Percentiles rank a stretch among this genome's conserved stretches.
Evolutionary conservation across 495 filamentous ascomycete genomes (phyloP).

Genomic region (Amorphotheca resinae): DNA sequence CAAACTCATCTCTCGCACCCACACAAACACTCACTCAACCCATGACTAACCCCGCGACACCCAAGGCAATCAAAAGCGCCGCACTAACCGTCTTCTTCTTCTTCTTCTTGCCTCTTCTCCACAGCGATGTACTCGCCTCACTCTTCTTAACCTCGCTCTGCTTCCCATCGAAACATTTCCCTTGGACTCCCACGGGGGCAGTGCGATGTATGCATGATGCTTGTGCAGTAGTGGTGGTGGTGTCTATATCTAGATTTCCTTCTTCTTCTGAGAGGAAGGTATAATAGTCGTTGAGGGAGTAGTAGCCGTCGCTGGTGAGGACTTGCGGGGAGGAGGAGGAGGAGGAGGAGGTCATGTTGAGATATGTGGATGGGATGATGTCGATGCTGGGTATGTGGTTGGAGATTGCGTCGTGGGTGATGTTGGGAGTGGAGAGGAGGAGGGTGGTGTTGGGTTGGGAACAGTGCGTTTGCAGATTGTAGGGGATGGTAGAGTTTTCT

Average conservation of each 20-base stretch:
- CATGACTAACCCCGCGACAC: neutral
- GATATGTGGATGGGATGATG: neutral
- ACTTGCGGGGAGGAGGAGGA: neutral
- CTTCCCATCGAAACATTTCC: neutral
- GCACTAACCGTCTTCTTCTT: neutral
- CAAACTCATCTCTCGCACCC: too few species aligned
- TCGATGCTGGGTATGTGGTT: neutral
- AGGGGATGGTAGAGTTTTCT: neutral
- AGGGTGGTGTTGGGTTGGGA: neutral
- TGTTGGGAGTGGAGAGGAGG: neutral
- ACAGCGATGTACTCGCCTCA: neutral
- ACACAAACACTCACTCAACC: too few species aligned
- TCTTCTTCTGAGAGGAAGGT: neutral
- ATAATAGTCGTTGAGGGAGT: neutral
- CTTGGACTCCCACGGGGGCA: neutral
- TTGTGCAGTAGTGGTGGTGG: neutral
- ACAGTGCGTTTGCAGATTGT: neutral
- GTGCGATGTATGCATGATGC: neutral
- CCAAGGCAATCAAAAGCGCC: constrained; percentile 1
- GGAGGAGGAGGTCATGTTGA: neutral
- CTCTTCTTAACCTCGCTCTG: neutral
- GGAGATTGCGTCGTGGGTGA: neutral
- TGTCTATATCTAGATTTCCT: neutral
- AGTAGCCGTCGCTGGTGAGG: neutral
- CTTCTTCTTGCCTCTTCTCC: neutral